A percentile compares a stretch with the other conserved stretches of the same genome.
These are phyloP conservation scores for Penicillium turbatum DNA, from an alignment of 495 filamentous ascomycete genomes.

Conservation along the genomic window DNA sequence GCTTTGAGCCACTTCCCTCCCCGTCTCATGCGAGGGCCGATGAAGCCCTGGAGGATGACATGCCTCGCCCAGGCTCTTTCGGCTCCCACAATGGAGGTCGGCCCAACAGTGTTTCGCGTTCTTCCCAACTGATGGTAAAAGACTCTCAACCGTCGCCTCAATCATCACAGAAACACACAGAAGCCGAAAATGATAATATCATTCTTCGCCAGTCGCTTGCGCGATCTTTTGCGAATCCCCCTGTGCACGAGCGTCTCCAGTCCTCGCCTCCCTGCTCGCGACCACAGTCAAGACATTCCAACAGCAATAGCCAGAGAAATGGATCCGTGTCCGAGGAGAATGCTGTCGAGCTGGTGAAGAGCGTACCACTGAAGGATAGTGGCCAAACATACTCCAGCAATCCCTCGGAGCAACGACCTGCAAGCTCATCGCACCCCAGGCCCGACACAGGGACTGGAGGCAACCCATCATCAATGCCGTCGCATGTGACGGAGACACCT, in stretches of 20 bases:
- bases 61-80: background rate
- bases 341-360: background rate
- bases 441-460: conserved; percentile 12
- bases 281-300: background rate
- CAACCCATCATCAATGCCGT: conserved; percentile 42
- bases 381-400: conserved; percentile 17
- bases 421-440: background rate
- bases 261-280: conserved; percentile 24
- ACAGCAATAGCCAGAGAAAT: background rate
- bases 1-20: conserved; percentile 25
- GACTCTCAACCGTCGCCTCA: conserved; percentile 47
- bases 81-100: conserved; percentile 9
- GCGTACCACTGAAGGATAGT: conserved; percentile 8
- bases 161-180: conserved; percentile 7
- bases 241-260: conserved; percentile 25
- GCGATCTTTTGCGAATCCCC: conserved; percentile 22
- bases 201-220: background rate
- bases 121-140: conserved; percentile 41
- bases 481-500: conserved; percentile 41
- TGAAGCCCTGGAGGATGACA: background rate
- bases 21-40: conserved; percentile 3
- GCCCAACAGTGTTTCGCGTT: conserved; percentile 12
- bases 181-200: background rate
- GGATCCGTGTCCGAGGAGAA: background rate
- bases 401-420: background rate